Base-by-base conservation (phyloP, 225 moss, liverwort and hornwort species). In the Pleurozium schreberi region DNA sequence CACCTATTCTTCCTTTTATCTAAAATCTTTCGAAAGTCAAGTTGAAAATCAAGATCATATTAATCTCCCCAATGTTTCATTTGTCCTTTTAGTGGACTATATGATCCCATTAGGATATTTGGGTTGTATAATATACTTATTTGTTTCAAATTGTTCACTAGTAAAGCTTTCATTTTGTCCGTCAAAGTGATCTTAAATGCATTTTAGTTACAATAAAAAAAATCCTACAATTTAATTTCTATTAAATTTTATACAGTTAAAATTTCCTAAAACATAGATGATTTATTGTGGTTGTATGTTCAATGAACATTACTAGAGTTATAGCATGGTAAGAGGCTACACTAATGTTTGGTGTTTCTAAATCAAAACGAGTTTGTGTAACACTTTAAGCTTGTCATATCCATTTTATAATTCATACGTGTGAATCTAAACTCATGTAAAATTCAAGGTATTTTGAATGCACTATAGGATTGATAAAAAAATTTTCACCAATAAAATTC, bases 21-120 rank as follows among this genome's bases (percentile, higher is more conserved):
- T 47, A 30, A 47, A 73, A 45, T 28, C 3, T 10, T 73, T 28
- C 6, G 18, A 45, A 30, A 17, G 8, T 45, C 18, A 45, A 10
- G 10, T 73, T 2, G 30, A 30, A 45, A 18, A 30, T 73, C 45
- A 30, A 30, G 18, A 30, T 30, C 30, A 30, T 6, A 45, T 3
- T 45, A 28, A 1, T 17, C 5, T 9, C 5, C 1, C 10, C 10
- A 42, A 26, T 42, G 9, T 42, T 70, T 23, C 30, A 45, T 71
- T 28, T 45, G 45, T 73, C 6, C 17, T 1, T 73, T 3, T 11
- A 45, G 0, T 18, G 0, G 3, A 30, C n/a, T n/a, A 17, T 30
- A 43, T 45, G 43, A 14, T 43, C 3, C 27, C 9, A 43, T 16
- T 3, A 43, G 27, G 2, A 2, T 27, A 71, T 42, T 26, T 68